A percentile compares a stretch with the other conserved stretches of the same genome.
Evolutionary conservation across 306 rosid species (phyloP).

Genomic region (Acacia confusa): DNA sequence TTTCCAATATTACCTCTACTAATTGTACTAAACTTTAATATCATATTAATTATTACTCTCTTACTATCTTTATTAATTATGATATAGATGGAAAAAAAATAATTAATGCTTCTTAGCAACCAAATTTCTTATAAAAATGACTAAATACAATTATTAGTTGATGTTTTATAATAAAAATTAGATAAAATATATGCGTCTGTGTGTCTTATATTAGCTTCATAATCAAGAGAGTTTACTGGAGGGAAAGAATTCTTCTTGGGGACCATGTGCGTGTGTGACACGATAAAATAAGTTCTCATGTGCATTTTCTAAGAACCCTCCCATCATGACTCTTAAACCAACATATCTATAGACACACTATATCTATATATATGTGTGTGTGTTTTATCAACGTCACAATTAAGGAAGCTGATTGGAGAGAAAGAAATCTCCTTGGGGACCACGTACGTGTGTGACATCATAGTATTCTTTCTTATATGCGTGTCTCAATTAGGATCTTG

Average conservation of each 20-base stretch:
- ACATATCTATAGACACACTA: neutral
- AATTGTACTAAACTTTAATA: too few species aligned
- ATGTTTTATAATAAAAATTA: too few species aligned
- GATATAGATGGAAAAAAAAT: too few species aligned
- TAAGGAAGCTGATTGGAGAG: slow-evolving; percentile 30
- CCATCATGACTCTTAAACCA: neutral
- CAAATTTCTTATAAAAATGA: too few species aligned
- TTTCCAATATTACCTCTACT: too few species aligned
- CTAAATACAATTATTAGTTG: too few species aligned
- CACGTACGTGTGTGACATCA: slow-evolving; percentile 21
- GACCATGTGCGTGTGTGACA: slow-evolving; percentile 27
- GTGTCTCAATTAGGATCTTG: slow-evolving; percentile 12
- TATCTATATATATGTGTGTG: too few species aligned
- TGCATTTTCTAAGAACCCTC: slow-evolving; percentile 36
- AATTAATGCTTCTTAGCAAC: too few species aligned
- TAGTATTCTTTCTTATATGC: slow-evolving; percentile 12
- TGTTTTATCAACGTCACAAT: slow-evolving; percentile 11
- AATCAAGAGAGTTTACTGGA: slow-evolving; percentile 32
- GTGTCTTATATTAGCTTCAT: too few species aligned
- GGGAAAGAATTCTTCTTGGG: slow-evolving; percentile 23
- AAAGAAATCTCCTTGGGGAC: slow-evolving; percentile 30
- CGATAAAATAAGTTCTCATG: neutral
- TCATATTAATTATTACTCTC: too few species aligned
- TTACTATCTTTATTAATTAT: too few species aligned
- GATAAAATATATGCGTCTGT: too few species aligned